Conservation (phyloP, 495 filamentous ascomycete genomes). For the Patellaria atrata region DNA sequence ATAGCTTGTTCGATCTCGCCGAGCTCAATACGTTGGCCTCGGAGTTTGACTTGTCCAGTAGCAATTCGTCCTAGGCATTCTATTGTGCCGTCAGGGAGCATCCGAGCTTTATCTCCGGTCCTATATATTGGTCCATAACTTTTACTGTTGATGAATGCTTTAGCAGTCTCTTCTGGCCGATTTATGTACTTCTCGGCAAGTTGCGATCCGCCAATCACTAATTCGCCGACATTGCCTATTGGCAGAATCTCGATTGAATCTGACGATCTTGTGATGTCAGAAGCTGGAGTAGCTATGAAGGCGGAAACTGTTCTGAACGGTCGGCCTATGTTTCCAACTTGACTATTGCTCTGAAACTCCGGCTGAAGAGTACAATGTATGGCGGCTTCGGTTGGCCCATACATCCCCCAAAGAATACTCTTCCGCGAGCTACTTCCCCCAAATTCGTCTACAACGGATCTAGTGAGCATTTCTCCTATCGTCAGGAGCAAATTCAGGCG, state of each 20-base stretch:
- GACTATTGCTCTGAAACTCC: conserved; percentile 31
- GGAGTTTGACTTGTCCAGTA: conserved; percentile 65
- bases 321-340: conserved; percentile 51
- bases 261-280: background rate
- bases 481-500: conserved; percentile 50
- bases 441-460: conserved; percentile 57
- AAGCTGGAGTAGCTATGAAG: conserved; percentile 40
- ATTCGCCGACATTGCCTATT: conserved; percentile 57
- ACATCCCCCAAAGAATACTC: conserved; percentile 66
- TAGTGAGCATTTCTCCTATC: conserved; percentile 78
- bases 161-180: conserved; percentile 56
- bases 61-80: conserved; percentile 74
- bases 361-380: conserved; percentile 57
- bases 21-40: conserved; percentile 70
- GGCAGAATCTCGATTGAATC: conserved; percentile 36
- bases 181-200: conserved; percentile 75
- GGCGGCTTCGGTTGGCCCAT: conserved; percentile 72
- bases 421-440: conserved; percentile 28
- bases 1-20: conserved; percentile 68
- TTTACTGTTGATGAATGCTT: conserved; percentile 47
- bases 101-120: conserved; percentile 70
- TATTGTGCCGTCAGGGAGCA: conserved; percentile 51
- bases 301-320: conserved; percentile 64
- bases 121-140: conserved; percentile 52
- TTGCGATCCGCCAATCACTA: conserved; percentile 67